Percentiles rank a stretch among this genome's conserved stretches.
Evolutionary conservation across 768 basidiomycete species (phyloP).

Genomic region (Thelephora aurantiotincta): DNA sequence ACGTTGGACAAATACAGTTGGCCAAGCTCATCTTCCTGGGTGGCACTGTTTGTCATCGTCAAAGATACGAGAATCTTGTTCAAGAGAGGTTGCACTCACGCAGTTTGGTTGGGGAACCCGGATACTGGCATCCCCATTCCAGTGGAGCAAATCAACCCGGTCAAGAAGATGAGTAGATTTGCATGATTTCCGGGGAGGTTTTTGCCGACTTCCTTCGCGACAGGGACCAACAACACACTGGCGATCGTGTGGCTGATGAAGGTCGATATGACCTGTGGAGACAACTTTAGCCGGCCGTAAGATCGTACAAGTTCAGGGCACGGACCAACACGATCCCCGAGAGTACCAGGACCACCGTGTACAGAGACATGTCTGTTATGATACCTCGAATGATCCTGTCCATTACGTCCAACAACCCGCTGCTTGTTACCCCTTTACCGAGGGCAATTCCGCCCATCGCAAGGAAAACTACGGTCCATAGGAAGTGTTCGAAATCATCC

Average conservation of each 20-base stretch:
- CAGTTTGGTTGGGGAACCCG: slow-evolving; percentile 98
- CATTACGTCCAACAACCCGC: slow-evolving; percentile 74
- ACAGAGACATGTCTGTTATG: slow-evolving; percentile 48
- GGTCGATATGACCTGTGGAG: slow-evolving; percentile 65
- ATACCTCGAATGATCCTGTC: slow-evolving; percentile 44
- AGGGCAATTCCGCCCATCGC: slow-evolving; percentile 98
- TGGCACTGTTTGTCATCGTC: slow-evolving; percentile 38
- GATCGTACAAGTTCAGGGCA: background rate
- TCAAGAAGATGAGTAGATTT: slow-evolving; percentile 85
- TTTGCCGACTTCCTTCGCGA: slow-evolving; percentile 82
- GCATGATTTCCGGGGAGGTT: slow-evolving; percentile 54
- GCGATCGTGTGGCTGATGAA: slow-evolving; percentile 98
- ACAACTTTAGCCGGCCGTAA: background rate
- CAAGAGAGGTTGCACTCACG: slow-evolving; percentile 38
- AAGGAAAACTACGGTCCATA: slow-evolving; percentile 90
- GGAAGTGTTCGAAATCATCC: slow-evolving; percentile 92
- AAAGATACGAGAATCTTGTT: background rate
- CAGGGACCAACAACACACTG: slow-evolving; percentile 90
- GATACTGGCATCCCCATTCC: slow-evolving; percentile 99
- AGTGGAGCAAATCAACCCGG: slow-evolving; percentile 81
- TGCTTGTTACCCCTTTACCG: slow-evolving; percentile 83
- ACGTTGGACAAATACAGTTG: slow-evolving; percentile 71
- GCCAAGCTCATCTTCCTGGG: slow-evolving; percentile 91
- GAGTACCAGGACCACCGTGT: slow-evolving; percentile 57
- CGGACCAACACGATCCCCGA: slow-evolving; percentile 17